Conservation (phyloP, 2,329 filamentous ascomycete genomes). For the Calonectria pseudoturangicola region DNA sequence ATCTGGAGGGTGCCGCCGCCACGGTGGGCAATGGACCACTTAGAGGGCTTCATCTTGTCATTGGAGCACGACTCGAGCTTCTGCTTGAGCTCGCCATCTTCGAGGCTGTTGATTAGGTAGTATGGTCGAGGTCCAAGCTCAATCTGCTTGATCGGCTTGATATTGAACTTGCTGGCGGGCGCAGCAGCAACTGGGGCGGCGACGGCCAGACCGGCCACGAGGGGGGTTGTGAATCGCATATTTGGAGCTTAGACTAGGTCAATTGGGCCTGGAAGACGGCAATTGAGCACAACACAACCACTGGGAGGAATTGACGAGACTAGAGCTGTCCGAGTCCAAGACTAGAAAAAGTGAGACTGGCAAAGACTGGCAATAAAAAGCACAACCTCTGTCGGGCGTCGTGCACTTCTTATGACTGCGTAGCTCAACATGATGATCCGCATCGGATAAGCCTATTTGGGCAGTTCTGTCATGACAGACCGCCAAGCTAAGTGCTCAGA, state of each 20-base stretch:
- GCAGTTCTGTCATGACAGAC: conserved; percentile 40
- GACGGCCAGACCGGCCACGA: conserved; percentile 57
- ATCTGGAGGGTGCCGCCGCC: conserved; percentile 78
- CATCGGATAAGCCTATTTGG: conserved; percentile 46
- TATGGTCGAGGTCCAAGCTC: conserved; percentile 79
- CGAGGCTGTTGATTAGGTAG: conserved; percentile 79
- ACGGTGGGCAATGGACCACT: conserved; percentile 78
- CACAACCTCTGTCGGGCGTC: conserved; percentile 30
- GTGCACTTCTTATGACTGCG: conserved; percentile 47
- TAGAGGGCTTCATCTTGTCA: conserved; percentile 68
- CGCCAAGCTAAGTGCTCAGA: conserved; percentile 33
- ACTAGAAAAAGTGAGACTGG: conserved; percentile 43
- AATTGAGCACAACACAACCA: conserved; percentile 28
- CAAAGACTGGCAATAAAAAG: conserved; percentile 17
- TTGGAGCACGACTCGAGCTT: conserved; percentile 76
- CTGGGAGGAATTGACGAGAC: conserved; percentile 30
- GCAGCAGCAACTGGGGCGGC: conserved; percentile 53
- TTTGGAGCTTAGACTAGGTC: conserved; percentile 31
- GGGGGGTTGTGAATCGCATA: conserved; percentile 58
- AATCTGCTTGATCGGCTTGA: conserved; percentile 67
- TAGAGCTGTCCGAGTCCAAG: background rate
- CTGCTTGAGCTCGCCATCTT: conserved; percentile 74
- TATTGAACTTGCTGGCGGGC: conserved; percentile 46
- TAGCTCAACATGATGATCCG: conserved; percentile 38
- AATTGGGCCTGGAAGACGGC: conserved; percentile 32